A percentile compares a stretch with the other conserved stretches of the same genome.
Conservation (phyloP, 2,329 filamentous ascomycete genomes). For the Ceratocystis colombiana region DNA sequence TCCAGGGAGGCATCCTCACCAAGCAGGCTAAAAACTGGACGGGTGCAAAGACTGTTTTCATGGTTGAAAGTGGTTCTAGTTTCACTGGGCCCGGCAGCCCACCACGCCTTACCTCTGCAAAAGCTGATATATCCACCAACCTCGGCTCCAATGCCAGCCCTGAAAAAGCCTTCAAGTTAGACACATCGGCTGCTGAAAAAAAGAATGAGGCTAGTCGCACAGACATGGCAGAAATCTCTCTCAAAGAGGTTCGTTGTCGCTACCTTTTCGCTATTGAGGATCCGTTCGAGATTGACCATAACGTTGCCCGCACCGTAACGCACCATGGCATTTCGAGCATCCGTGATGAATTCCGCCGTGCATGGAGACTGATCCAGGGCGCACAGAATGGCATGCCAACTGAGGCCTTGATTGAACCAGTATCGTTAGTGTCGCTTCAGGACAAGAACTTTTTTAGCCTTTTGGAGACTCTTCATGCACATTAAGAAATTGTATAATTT, state of each 20-base stretch:
- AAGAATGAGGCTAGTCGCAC: conserved; percentile 25
- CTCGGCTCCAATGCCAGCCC: conserved; percentile 23
- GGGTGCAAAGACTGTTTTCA: conserved; percentile 58
- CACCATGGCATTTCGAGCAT: conserved; percentile 74
- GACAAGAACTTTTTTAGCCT: conserved; percentile 29
- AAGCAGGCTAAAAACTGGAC: conserved; percentile 81
- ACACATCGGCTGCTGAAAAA: conserved; percentile 19
- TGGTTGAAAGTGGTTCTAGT: conserved; percentile 21
- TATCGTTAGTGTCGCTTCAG: conserved; percentile 33
- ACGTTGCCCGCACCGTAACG: conserved; percentile 77
- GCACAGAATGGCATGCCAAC: conserved; percentile 32
- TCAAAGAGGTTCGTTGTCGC: conserved; percentile 64
- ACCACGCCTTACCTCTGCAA: neutral
- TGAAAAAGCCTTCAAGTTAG: conserved; percentile 4
- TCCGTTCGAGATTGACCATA: conserved; percentile 80
- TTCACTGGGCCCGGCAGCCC: conserved; percentile 9
- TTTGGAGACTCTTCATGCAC: conserved; percentile 18
- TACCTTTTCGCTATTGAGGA: conserved; percentile 88
- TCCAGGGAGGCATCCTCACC: conserved; percentile 53
- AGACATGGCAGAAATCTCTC: conserved; percentile 33
- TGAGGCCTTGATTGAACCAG: conserved; percentile 47
- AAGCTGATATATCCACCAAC: neutral
- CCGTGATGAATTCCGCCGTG: conserved; percentile 72
- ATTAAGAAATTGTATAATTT: neutral
- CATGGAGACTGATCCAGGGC: conserved; percentile 58